These are phyloP conservation scores for Trametes cingulata DNA, from an alignment of 768 basidiomycete genomes.

Conservation along the genomic window DNA sequence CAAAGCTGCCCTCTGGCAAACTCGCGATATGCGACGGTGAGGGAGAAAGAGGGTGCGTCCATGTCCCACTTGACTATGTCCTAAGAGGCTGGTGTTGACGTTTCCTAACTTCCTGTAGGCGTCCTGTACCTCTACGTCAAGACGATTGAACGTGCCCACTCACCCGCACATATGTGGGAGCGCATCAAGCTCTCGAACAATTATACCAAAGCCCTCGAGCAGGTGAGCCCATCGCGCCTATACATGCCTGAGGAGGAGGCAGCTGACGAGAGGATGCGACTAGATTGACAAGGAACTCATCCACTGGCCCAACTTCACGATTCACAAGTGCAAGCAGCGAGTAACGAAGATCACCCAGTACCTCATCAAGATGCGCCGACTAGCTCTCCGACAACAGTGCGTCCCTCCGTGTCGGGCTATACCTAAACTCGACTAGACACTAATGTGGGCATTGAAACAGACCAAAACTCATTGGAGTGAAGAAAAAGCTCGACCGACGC, in stretches of 20 bases:
- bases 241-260: too few species aligned
- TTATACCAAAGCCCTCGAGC: slow-evolving; percentile 93
- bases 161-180: slow-evolving; percentile 98
- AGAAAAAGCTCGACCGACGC: slow-evolving; percentile 94
- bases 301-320: slow-evolving; percentile 98
- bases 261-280: neutral
- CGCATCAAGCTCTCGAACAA: slow-evolving; percentile 88
- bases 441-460: slow-evolving; percentile 40
- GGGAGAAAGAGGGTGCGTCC: slow-evolving; percentile 84
- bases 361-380: slow-evolving; percentile 94
- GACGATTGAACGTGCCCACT: slow-evolving; percentile 96
- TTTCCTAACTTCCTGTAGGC: slow-evolving; percentile 44
- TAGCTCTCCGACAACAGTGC: slow-evolving; percentile 85
- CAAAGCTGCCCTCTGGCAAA: slow-evolving; percentile 99
- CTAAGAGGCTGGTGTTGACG: neutral
- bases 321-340: slow-evolving; percentile 99
- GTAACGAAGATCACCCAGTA: slow-evolving; percentile 99
- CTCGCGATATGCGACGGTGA: slow-evolving; percentile 95
- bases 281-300: slow-evolving; percentile 94
- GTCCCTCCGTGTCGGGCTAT: slow-evolving; percentile 30
- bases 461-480: slow-evolving; percentile 90
- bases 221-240: slow-evolving; percentile 52
- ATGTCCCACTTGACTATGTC: neutral
- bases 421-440: too few species aligned
- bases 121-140: slow-evolving; percentile 92